Base-by-base conservation (phyloP, 2,329 filamentous ascomycete genomes). In the Capronia coronata region DNA sequence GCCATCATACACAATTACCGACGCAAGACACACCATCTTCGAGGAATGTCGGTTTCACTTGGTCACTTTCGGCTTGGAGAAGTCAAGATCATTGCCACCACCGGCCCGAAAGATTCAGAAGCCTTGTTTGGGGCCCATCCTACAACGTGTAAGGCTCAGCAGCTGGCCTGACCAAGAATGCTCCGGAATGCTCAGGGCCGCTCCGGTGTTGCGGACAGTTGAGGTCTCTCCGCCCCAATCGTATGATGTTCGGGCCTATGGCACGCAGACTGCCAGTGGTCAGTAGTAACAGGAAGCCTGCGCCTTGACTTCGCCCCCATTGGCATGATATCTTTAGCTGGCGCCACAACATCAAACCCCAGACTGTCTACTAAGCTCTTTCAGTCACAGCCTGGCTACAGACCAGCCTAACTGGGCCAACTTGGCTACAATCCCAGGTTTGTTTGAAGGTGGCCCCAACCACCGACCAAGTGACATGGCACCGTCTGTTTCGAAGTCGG, bases 241-340 rank as follows among this genome's bases (percentile, higher is more conserved):
- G 49, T 38, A 49, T 43, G 19, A 29, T 14, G 23, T 25, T 42
- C 37, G 46, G 22, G 22, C 44, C 25, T 19, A 25, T 10, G 9
- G 30, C 37, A 37, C 40, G 32, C 43, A 53, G 49, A 56, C 51
- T 53, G 53, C 49, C 47, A n/a, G n/a, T n/a, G n/a, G n/a, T n/a
- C n/a, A n/a, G n/a, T 47, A 47, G 47, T 46, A 48, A 47, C 46
- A 50, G 46, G 35, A 19, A 37, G 5, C 48, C 50, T 56, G 54
- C 54, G 54, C 54, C 54, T 44, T 44, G 37, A 56, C 54, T 56
- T 43, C 54, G 54, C 54, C 54, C 51, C 54, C 45, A 49, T 51
- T 48, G 45, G 41, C 44, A 49, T 42, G 54, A 54, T 56, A 56
- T 56, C 51, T 56, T 56, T 56, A 56, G 54, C 48, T 44, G 23